These are phyloP conservation scores for Phytopythium aichiense DNA, from an alignment of 352 stramenopile genomes.

Conservation along the genomic window DNA sequence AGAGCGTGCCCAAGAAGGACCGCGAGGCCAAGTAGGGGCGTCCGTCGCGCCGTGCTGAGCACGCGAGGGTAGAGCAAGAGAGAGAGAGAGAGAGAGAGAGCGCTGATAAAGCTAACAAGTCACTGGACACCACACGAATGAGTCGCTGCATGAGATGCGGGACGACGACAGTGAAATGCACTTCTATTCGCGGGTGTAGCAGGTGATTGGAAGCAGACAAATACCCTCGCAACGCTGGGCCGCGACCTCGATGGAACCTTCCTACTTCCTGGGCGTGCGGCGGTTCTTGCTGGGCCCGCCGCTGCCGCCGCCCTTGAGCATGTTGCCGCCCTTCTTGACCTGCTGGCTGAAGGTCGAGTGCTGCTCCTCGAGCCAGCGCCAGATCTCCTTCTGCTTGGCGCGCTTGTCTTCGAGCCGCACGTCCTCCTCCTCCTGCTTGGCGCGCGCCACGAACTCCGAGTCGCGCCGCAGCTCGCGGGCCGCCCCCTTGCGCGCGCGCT, in stretches of 20 bases:
- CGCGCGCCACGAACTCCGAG: slow-evolving; percentile 91
- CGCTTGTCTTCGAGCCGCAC: slow-evolving; percentile 66
- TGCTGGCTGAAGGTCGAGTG: slow-evolving; percentile 98
- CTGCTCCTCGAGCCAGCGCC: slow-evolving; percentile 94
- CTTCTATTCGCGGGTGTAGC: neutral
- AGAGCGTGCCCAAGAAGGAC: slow-evolving; percentile 82
- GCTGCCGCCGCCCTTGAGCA: slow-evolving; percentile 93
- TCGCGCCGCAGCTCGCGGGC: slow-evolving; percentile 94
- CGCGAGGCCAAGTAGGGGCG: slow-evolving; percentile 38
- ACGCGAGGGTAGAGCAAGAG: neutral
- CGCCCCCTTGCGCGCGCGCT: slow-evolving; percentile 95
- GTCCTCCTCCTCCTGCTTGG: slow-evolving; percentile 89
- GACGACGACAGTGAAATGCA: neutral
- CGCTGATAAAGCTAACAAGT: neutral
- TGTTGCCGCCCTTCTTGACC: slow-evolving; percentile 92
- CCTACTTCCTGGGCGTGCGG: slow-evolving; percentile 8
- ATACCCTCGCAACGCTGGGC: neutral
- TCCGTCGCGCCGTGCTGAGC: neutral
- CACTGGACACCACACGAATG: neutral
- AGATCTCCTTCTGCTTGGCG: slow-evolving; percentile 95
- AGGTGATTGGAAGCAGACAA: neutral
- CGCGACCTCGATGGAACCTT: too few relatives aligned
- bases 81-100: neutral
- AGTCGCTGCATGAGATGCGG: neutral
- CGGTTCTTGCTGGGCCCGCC: slow-evolving; percentile 9